A percentile compares a stretch with the other conserved stretches of the same genome.
Conservation (phyloP, 805 yeast species). For the Yamadazyma philogaea region DNA sequence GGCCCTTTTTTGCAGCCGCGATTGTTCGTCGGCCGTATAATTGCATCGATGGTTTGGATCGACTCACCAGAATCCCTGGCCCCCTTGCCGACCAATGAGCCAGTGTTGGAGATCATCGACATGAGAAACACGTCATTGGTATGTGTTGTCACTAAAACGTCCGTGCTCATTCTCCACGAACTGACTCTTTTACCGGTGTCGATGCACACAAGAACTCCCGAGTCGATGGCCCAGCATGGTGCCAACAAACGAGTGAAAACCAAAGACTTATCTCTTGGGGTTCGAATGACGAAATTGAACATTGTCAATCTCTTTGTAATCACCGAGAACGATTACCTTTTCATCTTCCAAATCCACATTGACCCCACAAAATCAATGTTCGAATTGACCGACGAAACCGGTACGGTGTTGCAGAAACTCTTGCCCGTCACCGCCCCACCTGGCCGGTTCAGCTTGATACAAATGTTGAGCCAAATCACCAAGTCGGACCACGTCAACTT, state of each 20-base stretch:
- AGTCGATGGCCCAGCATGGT: constrained; percentile 48
- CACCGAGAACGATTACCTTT: constrained; percentile 37
- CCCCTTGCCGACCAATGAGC: constrained; percentile 22
- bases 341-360: constrained; percentile 39
- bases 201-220: constrained; percentile 42
- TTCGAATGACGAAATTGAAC: constrained; percentile 6
- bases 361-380: constrained; percentile 28
- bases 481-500: constrained; percentile 22
- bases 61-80: constrained; percentile 25
- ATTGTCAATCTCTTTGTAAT: constrained; percentile 37
- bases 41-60: constrained; percentile 35
- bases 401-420: constrained; percentile 26
- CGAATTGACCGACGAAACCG: constrained; percentile 28
- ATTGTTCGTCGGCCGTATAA: too few relatives aligned
- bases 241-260: constrained; percentile 39
- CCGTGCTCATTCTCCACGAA: constrained; percentile 30
- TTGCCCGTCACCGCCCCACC: constrained; percentile 30
- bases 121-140: constrained; percentile 26
- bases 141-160: constrained; percentile 27
- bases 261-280: constrained; percentile 26
- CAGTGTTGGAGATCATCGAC: constrained; percentile 20
- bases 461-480: constrained; percentile 32
- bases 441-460: constrained; percentile 25
- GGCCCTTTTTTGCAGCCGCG: constrained; percentile 1
- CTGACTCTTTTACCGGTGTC: constrained; percentile 41